Evolutionary conservation across 2,329 filamentous ascomycete species (phyloP).

Genomic region (Aspergillus sp.): DNA sequence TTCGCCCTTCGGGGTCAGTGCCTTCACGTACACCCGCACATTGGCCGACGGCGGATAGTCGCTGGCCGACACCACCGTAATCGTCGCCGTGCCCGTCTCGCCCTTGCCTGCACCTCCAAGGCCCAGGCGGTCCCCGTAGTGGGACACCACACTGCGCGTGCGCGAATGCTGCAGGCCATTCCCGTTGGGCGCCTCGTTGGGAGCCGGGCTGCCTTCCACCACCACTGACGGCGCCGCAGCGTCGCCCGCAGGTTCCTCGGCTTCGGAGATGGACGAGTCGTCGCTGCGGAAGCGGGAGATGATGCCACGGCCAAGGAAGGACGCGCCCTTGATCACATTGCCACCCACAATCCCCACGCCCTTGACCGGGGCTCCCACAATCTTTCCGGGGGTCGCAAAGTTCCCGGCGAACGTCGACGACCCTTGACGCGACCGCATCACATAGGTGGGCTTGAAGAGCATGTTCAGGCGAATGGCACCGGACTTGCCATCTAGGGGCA

Average conservation of each 20-base stretch:
- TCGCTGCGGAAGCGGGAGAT: constrained; percentile 54
- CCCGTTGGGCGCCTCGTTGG: constrained; percentile 12
- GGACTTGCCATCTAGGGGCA: constrained; percentile 83
- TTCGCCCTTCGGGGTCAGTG: constrained; percentile 62
- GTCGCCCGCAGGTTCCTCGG: constrained; percentile 16
- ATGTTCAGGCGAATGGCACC: constrained; percentile 79
- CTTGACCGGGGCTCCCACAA: constrained; percentile 95
- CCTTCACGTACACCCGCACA: constrained; percentile 72
- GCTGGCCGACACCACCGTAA: constrained; percentile 74
- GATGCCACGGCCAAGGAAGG: constrained; percentile 84
- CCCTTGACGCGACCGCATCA: constrained; percentile 81
- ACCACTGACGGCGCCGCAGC: constrained; percentile 24
- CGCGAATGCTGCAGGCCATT: constrained; percentile 45
- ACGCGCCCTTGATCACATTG: constrained; percentile 83
- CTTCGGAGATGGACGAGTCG: constrained; percentile 26
- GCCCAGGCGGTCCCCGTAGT: constrained; percentile 52
- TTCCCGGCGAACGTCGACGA: constrained; percentile 91
- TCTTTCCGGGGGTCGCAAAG: constrained; percentile 81
- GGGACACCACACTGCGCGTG: constrained; percentile 48
- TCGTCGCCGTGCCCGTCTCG: constrained; percentile 72
- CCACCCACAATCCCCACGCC: constrained; percentile 79
- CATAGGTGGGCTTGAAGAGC: constrained; percentile 89
- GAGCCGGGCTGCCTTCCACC: constrained; percentile 25
- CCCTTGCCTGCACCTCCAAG: constrained; percentile 50
- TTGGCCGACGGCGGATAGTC: constrained; percentile 76